These are phyloP conservation scores for Daldinia sp. DNA, from an alignment of 2,329 filamentous ascomycete species.

Conservation along the genomic window DNA sequence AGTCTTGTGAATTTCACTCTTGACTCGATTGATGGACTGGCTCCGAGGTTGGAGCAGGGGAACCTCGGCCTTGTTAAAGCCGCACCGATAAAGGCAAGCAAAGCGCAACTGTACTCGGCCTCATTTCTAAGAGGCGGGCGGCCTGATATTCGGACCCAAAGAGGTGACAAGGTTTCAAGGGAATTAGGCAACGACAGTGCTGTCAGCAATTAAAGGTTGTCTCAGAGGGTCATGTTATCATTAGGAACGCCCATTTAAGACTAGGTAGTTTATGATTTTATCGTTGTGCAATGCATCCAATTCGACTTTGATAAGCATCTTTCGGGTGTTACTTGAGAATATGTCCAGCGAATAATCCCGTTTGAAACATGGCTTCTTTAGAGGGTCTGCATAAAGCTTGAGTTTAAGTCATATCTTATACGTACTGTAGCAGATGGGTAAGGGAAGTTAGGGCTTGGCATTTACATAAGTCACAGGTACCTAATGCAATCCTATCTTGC, in stretches of 20 bases:
- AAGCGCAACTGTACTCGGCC: constrained; percentile 6
- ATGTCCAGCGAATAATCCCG: too few relatives aligned
- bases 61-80: constrained; percentile 28
- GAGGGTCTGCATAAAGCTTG: too few relatives aligned
- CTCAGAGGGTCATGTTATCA: neutral
- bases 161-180: constrained; percentile 13
- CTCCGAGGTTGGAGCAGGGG: constrained; percentile 27
- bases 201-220: neutral
- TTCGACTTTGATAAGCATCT: neutral
- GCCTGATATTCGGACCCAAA: constrained; percentile 25
- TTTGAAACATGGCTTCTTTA: too few relatives aligned
- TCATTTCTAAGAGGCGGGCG: constrained; percentile 7
- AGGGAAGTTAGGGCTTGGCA: neutral
- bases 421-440: too few relatives aligned
- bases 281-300: neutral
- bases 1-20: constrained; percentile 31
- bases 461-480: neutral
- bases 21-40: constrained; percentile 32
- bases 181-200: neutral
- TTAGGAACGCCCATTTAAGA: neutral
- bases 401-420: too few relatives aligned
- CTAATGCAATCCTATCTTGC: neutral
- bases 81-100: neutral
- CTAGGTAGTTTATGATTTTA: neutral
- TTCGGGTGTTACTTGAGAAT: too few relatives aligned